Evolutionary conservation across 345 rosid genomes (phyloP), one percentile per base, ranked within the genome.

Genomic region (Capsella bursapastoris): DNA sequence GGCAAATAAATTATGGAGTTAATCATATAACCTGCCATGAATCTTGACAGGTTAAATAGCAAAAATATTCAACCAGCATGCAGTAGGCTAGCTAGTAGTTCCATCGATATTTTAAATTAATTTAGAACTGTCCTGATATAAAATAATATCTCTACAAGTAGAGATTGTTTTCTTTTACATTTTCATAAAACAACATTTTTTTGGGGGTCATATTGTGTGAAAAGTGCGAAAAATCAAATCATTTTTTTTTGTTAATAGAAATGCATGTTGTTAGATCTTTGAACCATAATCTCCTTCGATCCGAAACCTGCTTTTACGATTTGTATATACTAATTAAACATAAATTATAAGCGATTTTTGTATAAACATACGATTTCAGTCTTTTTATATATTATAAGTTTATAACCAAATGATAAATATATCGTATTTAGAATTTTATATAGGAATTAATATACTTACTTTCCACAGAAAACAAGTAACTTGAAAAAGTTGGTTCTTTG

Each of bases 1-100:
- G 73, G 78, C 68, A 50, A 41, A 51, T 51, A 31, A 68, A 22
- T 12, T 8, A 75, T 59, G 67, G 41, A 57, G 34, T 49, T 74
- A 58, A 57, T 47, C 47, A 49, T 58, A 48, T 48, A 47, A 49
- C 60, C 38, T 27, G 11, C 11, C 50, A 38, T 67, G 58, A 40
- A n/a, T 41, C 50, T 8, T 40, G 1, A 35, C 28, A 40, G 27
- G 38, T 51, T 8, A 27, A 45, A 64, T 28, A 60, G 10, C 18
- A 35, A 38, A 8, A 1, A 38, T 57, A 57, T 57, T 15, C 10
- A n/a, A 53, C 51, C 48, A 55, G 31, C 10, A 53, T 40, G 51
- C 38, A 52, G 27, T 10, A 53, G 9, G 25, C 25, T 22, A 22
- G 25, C 25, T 22, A 22, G 25, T 22, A 22, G 25, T 56, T 41